phyloP scores from a whole-genome alignment of 176 grass and related monocot genomes.

The Triticum timopheevii region DNA sequence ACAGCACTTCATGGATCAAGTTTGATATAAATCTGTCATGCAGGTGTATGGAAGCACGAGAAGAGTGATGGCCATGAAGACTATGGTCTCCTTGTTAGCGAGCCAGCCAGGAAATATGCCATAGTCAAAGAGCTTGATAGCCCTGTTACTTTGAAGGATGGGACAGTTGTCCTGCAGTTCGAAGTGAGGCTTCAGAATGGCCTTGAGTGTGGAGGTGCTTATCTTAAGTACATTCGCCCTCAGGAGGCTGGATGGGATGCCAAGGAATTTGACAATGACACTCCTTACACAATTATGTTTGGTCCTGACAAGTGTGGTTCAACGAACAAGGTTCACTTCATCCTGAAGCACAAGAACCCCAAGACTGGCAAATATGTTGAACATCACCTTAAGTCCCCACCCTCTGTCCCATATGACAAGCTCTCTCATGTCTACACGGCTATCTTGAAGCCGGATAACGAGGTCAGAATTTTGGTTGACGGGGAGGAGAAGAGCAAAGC shows the following conservation, averaged over 20 bases:
- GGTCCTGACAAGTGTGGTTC: conserved; percentile 98
- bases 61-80: conserved; percentile 98
- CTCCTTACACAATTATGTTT: conserved; percentile 98
- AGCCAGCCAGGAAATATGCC: conserved; percentile 83
- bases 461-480: conserved; percentile 83
- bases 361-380: conserved; percentile 91
- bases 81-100: conserved; percentile 85
- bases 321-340: conserved; percentile 99
- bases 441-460: conserved; percentile 84
- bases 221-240: conserved; percentile 83
- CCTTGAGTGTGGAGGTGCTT: conserved; percentile 94
- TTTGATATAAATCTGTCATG: not conserved
- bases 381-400: conserved; percentile 92
- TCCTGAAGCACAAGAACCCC: conserved; percentile 91
- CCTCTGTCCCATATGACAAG: conserved; percentile 88
- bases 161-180: conserved; percentile 72
- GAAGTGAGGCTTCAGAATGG: conserved; percentile 94
- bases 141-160: conserved; percentile 73
- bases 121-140: conserved; percentile 86
- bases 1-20: not conserved
- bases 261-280: conserved; percentile 90
- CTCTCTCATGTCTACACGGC: conserved; percentile 94
- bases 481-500: conserved; percentile 88
- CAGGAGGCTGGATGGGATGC: conserved; percentile 67
- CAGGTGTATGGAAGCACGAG: conserved; percentile 56